Conservation (phyloP, 345 rosid genomes). For the Camelina neglecta region DNA sequence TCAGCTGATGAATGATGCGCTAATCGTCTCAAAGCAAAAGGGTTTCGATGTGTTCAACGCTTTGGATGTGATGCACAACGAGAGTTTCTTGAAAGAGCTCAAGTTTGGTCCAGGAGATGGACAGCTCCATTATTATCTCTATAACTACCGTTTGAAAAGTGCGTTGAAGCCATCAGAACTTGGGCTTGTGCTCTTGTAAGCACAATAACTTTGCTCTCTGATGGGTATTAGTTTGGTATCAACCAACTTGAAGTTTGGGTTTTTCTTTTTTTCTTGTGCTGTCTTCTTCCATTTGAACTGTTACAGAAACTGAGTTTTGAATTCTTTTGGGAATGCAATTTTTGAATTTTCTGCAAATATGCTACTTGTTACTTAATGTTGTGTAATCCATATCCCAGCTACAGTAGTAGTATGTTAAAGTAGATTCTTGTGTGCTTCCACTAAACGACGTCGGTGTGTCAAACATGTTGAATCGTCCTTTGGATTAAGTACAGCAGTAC, state of each 20-base stretch:
- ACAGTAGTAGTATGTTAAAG: too few relatives aligned
- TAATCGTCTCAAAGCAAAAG: conserved; percentile 80
- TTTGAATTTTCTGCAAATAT: conserved; percentile 16
- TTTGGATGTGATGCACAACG: conserved; percentile 91
- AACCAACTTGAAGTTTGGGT: conserved; percentile 3
- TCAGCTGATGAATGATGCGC: conserved; percentile 91
- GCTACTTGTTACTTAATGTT: background rate
- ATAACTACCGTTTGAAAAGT: conserved; percentile 67
- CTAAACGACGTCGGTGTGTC: too few relatives aligned
- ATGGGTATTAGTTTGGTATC: conserved; percentile 36
- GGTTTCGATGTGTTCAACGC: conserved; percentile 92
- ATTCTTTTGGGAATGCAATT: conserved; percentile 41
- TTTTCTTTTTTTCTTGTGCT: background rate
- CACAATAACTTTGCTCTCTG: conserved; percentile 14
- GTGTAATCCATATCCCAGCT: too few relatives aligned
- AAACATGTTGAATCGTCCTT: too few relatives aligned
- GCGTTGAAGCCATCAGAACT: conserved; percentile 75
- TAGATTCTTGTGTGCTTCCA: too few relatives aligned
- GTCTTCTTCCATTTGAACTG: conserved; percentile 24
- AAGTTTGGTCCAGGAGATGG: conserved; percentile 97
- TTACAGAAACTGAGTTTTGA: conserved; percentile 33
- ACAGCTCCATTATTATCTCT: conserved; percentile 90
- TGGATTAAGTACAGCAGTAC: too few relatives aligned
- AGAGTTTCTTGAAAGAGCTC: conserved; percentile 82
- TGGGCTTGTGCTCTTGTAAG: conserved; percentile 85